phyloP scores from a whole-genome alignment of 2,329 filamentous ascomycete genomes.

The Fonsecaea monophora region DNA sequence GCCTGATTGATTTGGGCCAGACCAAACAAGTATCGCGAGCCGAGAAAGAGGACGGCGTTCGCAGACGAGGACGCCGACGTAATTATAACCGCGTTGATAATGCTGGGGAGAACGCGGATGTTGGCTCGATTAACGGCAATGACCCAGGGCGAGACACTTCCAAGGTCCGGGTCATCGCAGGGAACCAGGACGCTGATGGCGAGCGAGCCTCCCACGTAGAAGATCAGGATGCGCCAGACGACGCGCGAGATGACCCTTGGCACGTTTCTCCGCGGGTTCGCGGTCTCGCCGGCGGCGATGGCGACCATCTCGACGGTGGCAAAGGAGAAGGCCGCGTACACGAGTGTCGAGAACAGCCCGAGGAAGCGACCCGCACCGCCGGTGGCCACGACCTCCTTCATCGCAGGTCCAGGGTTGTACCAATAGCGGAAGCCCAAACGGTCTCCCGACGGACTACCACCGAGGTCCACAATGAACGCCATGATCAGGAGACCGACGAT shows the following conservation, averaged over 20 bases:
- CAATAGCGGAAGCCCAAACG: conserved; percentile 59
- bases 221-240: conserved; percentile 68
- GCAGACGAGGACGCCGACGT: conserved; percentile 69
- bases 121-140: conserved; percentile 60
- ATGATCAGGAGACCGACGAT: conserved; percentile 60
- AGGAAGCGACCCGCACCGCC: conserved; percentile 55
- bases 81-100: conserved; percentile 78
- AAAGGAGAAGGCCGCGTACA: conserved; percentile 48
- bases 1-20: conserved; percentile 42
- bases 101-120: conserved; percentile 70
- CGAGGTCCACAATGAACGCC: conserved; percentile 56
- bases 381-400: conserved; percentile 62
- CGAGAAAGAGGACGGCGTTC: conserved; percentile 47
- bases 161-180: conserved; percentile 63
- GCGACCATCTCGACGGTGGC: conserved; percentile 60
- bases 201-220: conserved; percentile 76
- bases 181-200: conserved; percentile 77
- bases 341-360: conserved; percentile 46
- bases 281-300: conserved; percentile 55
- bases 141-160: conserved; percentile 47
- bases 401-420: conserved; percentile 64
- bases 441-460: conserved; percentile 53
- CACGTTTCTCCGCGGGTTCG: conserved; percentile 50
- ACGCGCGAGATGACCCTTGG: conserved; percentile 51
- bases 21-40: conserved; percentile 46